Evolutionary conservation across 2,329 filamentous ascomycete genomes (phyloP).

Genomic region (Knufia petricola): DNA sequence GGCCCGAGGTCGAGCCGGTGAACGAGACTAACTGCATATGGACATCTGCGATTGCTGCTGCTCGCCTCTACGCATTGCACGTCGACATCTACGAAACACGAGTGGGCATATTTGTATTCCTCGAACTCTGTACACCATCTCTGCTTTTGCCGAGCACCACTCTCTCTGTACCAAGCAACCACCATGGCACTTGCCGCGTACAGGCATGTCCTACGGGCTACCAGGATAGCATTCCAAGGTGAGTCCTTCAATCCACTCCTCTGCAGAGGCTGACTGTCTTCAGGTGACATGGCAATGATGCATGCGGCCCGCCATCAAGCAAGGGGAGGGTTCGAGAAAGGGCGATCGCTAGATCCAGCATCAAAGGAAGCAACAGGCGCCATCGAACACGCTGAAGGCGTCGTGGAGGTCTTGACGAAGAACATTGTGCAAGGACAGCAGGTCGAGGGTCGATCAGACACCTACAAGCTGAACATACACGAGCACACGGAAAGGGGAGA

Average conservation of each 20-base stretch:
- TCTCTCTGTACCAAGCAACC: neutral
- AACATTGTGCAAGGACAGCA: conserved; percentile 80
- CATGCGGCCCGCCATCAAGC: conserved; percentile 62
- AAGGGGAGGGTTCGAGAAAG: conserved; percentile 62
- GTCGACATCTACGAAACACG: too few species aligned
- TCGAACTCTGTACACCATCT: too few species aligned
- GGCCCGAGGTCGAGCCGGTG: neutral
- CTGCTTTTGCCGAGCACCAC: too few species aligned
- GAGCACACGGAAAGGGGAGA: conserved; percentile 83
- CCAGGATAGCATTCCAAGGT: conserved; percentile 65
- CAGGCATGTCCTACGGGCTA: conserved; percentile 68
- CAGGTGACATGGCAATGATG: conserved; percentile 63
- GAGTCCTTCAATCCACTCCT: conserved; percentile 41
- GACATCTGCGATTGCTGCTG: neutral
- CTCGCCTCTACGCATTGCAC: neutral
- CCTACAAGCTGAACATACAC: conserved; percentile 64
- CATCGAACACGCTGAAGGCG: conserved; percentile 70
- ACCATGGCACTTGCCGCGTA: conserved; percentile 64
- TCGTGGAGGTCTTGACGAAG: conserved; percentile 66
- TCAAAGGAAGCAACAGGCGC: conserved; percentile 53
- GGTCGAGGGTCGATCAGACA: conserved; percentile 30
- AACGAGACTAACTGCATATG: neutral
- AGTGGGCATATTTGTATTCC: too few species aligned
- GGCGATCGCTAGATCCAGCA: conserved; percentile 48
- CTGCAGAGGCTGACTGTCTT: neutral